Percentiles rank a stretch among this genome's conserved stretches.
phyloP scores from a whole-genome alignment of 148 eudicot genomes.

The Cornus controversa region DNA sequence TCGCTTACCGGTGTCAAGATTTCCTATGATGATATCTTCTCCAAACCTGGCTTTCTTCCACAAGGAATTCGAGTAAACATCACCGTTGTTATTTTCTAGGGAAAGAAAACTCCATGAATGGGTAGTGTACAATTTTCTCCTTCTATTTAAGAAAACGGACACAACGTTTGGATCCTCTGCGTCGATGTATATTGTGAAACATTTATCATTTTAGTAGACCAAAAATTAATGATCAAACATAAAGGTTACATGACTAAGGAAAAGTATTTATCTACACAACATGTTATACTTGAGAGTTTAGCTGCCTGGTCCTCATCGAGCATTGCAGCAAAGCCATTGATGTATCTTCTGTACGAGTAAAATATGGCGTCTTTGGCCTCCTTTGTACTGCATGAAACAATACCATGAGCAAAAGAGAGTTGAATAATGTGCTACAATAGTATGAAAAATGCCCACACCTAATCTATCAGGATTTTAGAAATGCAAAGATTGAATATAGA shows the following conservation, averaged over 20 bases:
- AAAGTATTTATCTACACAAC: too few relatives aligned
- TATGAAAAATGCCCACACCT: too few relatives aligned
- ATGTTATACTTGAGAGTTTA: slow-evolving; percentile 44
- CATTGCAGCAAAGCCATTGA: slow-evolving; percentile 65
- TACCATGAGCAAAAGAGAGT: too few relatives aligned
- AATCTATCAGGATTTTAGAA: too few relatives aligned
- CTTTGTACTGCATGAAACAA: slow-evolving; percentile 30
- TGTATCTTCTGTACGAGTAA: slow-evolving; percentile 50
- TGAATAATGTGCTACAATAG: too few relatives aligned
- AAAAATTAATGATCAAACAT: too few relatives aligned
- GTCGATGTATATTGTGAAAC: too few relatives aligned
- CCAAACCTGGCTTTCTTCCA: slow-evolving; percentile 53
- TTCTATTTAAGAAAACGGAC: slow-evolving; percentile 50
- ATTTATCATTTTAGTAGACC: too few relatives aligned
- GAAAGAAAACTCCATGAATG: slow-evolving; percentile 61
- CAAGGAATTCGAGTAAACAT: slow-evolving; percentile 14
- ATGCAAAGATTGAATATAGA: too few relatives aligned
- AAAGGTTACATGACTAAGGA: too few relatives aligned
- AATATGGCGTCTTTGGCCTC: slow-evolving; percentile 51
- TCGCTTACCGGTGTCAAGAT: slow-evolving; percentile 58
- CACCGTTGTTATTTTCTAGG: slow-evolving; percentile 30
- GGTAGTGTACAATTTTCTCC: slow-evolving; percentile 57
- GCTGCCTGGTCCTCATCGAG: slow-evolving; percentile 56
- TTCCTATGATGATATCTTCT: slow-evolving; percentile 65
- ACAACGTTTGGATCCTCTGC: slow-evolving; percentile 58